These are phyloP conservation scores for Melampsora americana DNA, from an alignment of 1,284 basidiomycete genomes.

Conservation along the genomic window DNA sequence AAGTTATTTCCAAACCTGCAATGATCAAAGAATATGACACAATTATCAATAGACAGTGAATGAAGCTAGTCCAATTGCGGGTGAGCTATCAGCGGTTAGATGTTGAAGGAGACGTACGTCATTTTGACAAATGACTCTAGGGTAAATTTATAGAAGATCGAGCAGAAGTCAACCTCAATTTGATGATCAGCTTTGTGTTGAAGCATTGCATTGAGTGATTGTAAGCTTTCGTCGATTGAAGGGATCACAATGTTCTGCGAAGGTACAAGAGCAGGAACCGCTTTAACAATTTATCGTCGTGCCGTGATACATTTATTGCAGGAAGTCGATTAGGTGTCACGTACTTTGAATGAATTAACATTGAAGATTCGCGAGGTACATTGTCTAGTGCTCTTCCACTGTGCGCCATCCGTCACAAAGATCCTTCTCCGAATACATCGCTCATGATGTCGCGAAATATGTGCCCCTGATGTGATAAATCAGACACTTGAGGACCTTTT, in stretches of 20 bases:
- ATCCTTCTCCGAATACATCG: constrained; percentile 32
- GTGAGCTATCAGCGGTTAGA: background rate
- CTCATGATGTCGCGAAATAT: background rate
- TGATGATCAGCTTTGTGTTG: background rate
- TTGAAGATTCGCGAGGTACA: constrained; percentile 22
- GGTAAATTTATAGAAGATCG: background rate
- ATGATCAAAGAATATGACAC: background rate
- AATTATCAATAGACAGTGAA: background rate
- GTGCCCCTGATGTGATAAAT: constrained; percentile 3
- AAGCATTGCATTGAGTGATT: background rate
- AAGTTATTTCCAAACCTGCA: constrained; percentile 24
- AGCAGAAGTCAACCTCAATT: background rate
- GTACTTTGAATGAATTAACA: constrained; percentile 19
- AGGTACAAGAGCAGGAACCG: too few relatives aligned
- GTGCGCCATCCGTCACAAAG: constrained; percentile 13
- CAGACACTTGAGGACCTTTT: background rate
- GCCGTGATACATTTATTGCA: background rate
- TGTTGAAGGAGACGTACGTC: background rate
- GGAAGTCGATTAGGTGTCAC: background rate
- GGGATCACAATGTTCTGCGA: background rate
- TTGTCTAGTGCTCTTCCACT: constrained; percentile 22
- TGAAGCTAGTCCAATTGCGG: too few relatives aligned
- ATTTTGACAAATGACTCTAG: constrained; percentile 4
- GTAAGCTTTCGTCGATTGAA: background rate
- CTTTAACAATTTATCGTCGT: too few relatives aligned